These are phyloP conservation scores for Oryza australiensis DNA, from an alignment of 176 grass and related monocot species.

Conservation along the genomic window DNA sequence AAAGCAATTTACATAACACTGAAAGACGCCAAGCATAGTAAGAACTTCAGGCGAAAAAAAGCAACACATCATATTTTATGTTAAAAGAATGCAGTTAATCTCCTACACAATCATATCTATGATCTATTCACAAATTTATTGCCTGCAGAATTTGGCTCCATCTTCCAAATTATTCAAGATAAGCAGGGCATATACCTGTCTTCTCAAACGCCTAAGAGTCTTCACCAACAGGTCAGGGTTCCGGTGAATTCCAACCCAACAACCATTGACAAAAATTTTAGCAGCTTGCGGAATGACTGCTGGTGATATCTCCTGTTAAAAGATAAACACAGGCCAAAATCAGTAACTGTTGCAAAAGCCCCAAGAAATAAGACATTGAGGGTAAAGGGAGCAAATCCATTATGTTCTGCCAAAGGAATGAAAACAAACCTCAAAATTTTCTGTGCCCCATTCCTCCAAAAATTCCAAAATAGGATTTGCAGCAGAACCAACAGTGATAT, in stretches of 20 bases:
- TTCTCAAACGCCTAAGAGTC: slow-evolving; percentile 80
- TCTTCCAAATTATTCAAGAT: slow-evolving; percentile 1
- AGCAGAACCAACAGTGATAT: slow-evolving; percentile 95
- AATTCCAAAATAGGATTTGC: slow-evolving; percentile 99
- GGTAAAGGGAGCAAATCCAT: slow-evolving; percentile 19
- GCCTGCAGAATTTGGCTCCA: not conserved
- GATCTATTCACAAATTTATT: not conserved
- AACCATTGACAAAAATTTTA: slow-evolving; percentile 95
- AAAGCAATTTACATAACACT: not conserved
- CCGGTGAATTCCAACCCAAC: slow-evolving; percentile 96
- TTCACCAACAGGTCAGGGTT: slow-evolving; percentile 85
- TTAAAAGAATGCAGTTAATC: not conserved
- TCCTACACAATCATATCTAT: not conserved
- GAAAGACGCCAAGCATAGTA: not conserved
- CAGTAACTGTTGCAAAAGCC: slow-evolving; percentile 16
- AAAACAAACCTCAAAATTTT: slow-evolving; percentile 91
- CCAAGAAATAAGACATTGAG: slow-evolving; percentile 5
- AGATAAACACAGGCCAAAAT: slow-evolving; percentile 19
- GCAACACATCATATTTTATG: slow-evolving; percentile 6
- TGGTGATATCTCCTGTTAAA: slow-evolving; percentile 89
- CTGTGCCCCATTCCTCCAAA: slow-evolving; percentile 99
- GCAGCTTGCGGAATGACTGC: slow-evolving; percentile 94
- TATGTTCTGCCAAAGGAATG: not conserved
- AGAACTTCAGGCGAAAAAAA: not conserved
- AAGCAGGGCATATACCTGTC: slow-evolving; percentile 59